phyloP scores from a whole-genome alignment of 495 filamentous ascomycete species.

The Chaetomium cochliodes region DNA sequence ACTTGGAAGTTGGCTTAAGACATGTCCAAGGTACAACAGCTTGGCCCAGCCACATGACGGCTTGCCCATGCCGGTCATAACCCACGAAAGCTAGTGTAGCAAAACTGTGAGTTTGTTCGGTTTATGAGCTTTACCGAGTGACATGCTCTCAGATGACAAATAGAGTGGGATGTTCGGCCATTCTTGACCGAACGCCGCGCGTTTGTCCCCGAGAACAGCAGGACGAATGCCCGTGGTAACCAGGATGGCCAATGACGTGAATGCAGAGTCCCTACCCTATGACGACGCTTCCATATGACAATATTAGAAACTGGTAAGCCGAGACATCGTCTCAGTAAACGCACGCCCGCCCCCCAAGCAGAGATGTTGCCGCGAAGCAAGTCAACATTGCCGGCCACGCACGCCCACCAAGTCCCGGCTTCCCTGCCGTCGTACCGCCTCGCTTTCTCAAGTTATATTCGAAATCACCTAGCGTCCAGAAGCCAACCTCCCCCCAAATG shows the following conservation, averaged over 20 bases:
- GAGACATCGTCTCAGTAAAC: not conserved
- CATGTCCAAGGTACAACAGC: not conserved
- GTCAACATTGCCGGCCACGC: not conserved
- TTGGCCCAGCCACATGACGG: conserved; percentile 5
- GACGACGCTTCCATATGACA: not conserved
- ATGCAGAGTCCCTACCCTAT: not conserved
- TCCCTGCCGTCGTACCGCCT: too few relatives aligned
- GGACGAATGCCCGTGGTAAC: too few relatives aligned
- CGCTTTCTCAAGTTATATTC: too few relatives aligned
- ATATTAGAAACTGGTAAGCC: not conserved
- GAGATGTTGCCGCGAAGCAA: not conserved
- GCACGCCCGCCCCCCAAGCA: not conserved
- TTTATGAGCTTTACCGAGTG: not conserved
- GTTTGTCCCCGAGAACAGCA: not conserved
- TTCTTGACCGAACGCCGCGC: too few relatives aligned
- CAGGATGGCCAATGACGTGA: too few relatives aligned
- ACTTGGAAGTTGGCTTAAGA: not conserved
- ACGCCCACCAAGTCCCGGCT: not conserved
- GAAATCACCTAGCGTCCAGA: too few relatives aligned
- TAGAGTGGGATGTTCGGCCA: too few relatives aligned
- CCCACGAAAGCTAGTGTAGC: not conserved
- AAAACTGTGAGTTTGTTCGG: not conserved
- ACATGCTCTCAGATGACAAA: too few relatives aligned
- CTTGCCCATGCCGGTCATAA: not conserved
- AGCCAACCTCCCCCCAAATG: too few relatives aligned